Conservation (phyloP, 2,329 filamentous ascomycete species). For the Fusarium nisikadoi region DNA sequence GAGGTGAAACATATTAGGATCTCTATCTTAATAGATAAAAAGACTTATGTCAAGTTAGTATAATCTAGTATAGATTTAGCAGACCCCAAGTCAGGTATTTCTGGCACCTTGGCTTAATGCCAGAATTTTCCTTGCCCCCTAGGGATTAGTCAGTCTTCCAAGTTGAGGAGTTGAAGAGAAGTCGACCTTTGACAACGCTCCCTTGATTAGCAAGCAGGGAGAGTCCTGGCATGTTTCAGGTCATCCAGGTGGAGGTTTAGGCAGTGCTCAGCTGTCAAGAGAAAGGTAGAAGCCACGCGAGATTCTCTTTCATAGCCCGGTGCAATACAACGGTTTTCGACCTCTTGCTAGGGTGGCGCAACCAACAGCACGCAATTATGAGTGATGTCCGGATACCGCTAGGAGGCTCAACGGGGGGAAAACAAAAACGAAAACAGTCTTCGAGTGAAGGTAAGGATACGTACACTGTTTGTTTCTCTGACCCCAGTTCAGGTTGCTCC, state of each 20-base stretch:
- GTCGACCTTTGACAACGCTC: not conserved
- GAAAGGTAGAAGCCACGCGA: conserved; percentile 23
- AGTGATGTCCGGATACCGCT: not conserved
- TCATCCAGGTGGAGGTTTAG: not conserved
- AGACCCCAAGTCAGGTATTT: not conserved
- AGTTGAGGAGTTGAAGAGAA: not conserved
- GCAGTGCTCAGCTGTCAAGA: not conserved
- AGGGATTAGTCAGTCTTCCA: not conserved
- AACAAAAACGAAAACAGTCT: not conserved
- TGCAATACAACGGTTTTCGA: not conserved
- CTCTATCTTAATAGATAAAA: not conserved
- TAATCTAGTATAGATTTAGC: not conserved
- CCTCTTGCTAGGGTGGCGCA: conserved; percentile 9
- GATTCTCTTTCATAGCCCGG: not conserved
- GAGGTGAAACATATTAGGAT: not conserved
- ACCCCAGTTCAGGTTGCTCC: conserved; percentile 7
- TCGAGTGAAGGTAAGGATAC: not conserved
- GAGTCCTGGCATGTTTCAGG: conserved; percentile 32
- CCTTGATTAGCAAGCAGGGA: conserved; percentile 2
- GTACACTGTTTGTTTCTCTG: conserved; percentile 25
- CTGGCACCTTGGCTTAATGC: not conserved
- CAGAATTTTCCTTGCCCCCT: not conserved
- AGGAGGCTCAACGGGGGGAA: not conserved
- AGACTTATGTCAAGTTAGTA: not conserved
- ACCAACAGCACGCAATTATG: not conserved